These are phyloP conservation scores for Penicillium chermesinum DNA, from an alignment of 495 filamentous ascomycete genomes.

Conservation along the genomic window DNA sequence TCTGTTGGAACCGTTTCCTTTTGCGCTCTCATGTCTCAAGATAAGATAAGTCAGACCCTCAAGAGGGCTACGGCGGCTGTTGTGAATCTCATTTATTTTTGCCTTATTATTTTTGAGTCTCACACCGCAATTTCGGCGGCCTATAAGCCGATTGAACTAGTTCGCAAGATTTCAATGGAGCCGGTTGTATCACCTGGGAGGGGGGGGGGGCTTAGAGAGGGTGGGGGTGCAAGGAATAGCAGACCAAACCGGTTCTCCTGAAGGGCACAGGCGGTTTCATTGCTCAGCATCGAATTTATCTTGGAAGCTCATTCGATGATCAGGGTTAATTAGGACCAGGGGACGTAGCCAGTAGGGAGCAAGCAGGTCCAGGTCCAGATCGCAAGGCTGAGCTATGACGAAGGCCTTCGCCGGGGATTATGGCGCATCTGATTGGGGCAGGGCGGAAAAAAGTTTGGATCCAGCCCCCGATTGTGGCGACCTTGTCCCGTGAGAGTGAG, in stretches of 20 bases:
- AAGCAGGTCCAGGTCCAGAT: not conserved
- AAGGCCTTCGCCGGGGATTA: not conserved
- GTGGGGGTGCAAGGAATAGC: not conserved
- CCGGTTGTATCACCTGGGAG: not conserved
- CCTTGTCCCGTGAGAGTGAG: constrained; percentile 2
- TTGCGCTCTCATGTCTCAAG: too few relatives aligned
- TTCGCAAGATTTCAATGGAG: not conserved
- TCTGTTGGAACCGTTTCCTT: too few relatives aligned
- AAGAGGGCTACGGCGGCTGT: not conserved
- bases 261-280: not conserved
- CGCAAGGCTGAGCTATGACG: not conserved
- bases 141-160: not conserved
- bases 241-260: not conserved
- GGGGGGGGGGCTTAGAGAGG: too few relatives aligned
- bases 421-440: not conserved
- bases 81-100: too few relatives aligned
- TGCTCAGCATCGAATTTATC: not conserved
- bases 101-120: too few relatives aligned
- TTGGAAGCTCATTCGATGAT: not conserved
- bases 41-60: too few relatives aligned
- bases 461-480: not conserved
- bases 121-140: too few relatives aligned
- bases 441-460: not conserved
- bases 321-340: not conserved
- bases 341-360: not conserved